Percentiles rank a stretch among this genome's conserved stretches.
Conservation (phyloP, 164 flowering plant species). For the Vitis amurensis region DNA sequence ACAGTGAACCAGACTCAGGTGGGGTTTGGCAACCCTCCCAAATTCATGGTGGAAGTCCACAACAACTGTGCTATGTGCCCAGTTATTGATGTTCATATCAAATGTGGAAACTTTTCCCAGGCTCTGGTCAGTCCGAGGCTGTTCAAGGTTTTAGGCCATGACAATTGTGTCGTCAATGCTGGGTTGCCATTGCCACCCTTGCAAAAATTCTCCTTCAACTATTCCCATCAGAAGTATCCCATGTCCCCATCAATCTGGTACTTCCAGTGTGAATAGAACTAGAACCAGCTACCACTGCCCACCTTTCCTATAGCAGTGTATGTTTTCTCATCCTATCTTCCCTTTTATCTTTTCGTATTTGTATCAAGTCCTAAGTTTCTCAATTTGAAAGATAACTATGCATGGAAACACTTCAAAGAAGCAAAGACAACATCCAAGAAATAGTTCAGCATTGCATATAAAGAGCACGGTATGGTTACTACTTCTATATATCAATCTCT, state of each 20-base stretch:
- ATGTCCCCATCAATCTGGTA: conserved; percentile 34
- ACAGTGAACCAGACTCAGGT: conserved; percentile 42
- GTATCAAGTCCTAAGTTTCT: not conserved
- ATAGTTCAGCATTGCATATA: too few relatives aligned
- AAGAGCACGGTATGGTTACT: too few relatives aligned
- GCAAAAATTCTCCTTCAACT: conserved; percentile 42
- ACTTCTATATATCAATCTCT: too few relatives aligned
- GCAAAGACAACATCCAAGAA: too few relatives aligned
- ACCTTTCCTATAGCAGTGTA: too few relatives aligned
- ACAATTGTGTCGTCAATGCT: conserved; percentile 45
- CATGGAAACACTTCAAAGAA: too few relatives aligned
- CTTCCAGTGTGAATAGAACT: conserved; percentile 43
- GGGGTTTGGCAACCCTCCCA: conserved; percentile 35
- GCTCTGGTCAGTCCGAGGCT: conserved; percentile 37
- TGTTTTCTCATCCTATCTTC: not conserved
- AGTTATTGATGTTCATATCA: conserved; percentile 43
- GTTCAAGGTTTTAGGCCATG: conserved; percentile 35
- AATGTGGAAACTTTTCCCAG: conserved; percentile 48
- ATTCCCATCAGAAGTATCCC: conserved; percentile 37
- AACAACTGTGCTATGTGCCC: conserved; percentile 60
- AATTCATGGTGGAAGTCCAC: conserved; percentile 35
- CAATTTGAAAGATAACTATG: too few relatives aligned
- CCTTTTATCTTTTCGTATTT: not conserved
- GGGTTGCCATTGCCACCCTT: conserved; percentile 50
- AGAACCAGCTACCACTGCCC: conserved; percentile 1